Conservation (phyloP, 2,329 filamentous ascomycete species). For the Rhynchosporium agropyri region DNA sequence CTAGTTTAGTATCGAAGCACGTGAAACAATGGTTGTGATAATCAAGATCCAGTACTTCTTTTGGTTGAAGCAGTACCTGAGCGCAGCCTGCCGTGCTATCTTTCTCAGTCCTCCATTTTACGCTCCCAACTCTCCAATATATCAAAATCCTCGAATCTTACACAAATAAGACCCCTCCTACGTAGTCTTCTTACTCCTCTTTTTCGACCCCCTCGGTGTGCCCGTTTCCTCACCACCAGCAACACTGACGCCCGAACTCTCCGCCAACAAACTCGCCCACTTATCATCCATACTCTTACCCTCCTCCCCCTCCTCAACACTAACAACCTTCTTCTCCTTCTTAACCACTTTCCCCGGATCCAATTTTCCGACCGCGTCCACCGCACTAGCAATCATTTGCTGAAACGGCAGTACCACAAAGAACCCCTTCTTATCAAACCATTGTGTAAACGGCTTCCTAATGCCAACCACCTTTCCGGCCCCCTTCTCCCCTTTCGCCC, state of each 20-base stretch:
- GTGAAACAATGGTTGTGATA: no score
- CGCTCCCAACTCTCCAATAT: slow-evolving; percentile 1
- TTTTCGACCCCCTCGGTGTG: slow-evolving; percentile 33
- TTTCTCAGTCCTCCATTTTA: slow-evolving; percentile 18
- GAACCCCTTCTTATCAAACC: slow-evolving; percentile 74
- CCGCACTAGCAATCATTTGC: slow-evolving; percentile 69
- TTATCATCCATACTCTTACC: slow-evolving; percentile 39
- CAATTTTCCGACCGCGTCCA: slow-evolving; percentile 65
- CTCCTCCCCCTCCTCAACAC: slow-evolving; percentile 26
- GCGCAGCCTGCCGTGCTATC: slow-evolving; percentile 15
- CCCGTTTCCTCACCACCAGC: slow-evolving; percentile 26
- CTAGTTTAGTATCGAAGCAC: no score
- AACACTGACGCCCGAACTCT: slow-evolving; percentile 35
- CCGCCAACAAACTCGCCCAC: slow-evolving; percentile 39
- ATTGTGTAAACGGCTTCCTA: slow-evolving; percentile 67
- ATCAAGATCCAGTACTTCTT: not conserved
- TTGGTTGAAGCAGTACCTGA: not conserved
- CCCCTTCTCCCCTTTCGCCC: slow-evolving; percentile 36
- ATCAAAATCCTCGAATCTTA: not conserved
- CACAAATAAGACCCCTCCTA: not conserved
- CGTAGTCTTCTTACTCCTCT: slow-evolving; percentile 39
- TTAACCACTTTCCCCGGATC: slow-evolving; percentile 62
- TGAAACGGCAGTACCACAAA: slow-evolving; percentile 79
- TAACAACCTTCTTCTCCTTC: slow-evolving; percentile 32
- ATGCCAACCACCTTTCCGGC: slow-evolving; percentile 42